Evolutionary conservation across 2,329 filamentous ascomycete genomes (phyloP), one percentile per base, ranked within the genome.

Genomic region (Onygenales sp.): DNA sequence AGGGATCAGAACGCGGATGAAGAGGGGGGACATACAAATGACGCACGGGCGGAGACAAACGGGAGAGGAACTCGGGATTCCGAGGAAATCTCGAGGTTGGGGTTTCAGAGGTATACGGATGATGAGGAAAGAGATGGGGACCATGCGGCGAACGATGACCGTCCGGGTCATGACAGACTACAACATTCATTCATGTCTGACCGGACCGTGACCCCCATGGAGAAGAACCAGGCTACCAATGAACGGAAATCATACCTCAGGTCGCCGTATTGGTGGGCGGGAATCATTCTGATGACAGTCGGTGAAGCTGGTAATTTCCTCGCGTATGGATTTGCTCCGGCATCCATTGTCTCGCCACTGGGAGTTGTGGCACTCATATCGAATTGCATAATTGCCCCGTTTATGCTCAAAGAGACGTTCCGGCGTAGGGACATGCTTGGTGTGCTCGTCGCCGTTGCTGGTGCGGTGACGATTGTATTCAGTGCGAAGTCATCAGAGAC

Each of bases 281-380:
- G 93, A 17, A 92, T 97, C 59, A 80, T 94, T 13, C 77, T 98
- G 55, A 98, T 98, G 82, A 89, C 85, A 0, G 74, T 95, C 27
- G 93, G 93, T 54, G 93, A 98, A 73, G 86, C 87, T 65, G 93
- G 93, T 50, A 98, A 98, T 68, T 98, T 98, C 65, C 74, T 98
- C 58, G 93, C 93, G 0, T 98, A 98, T 65, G 93, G 93, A 27
- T 98, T 98, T 67, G 93, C 93, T 33, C 93, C 93, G 3, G 93
- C 93, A 6, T 97, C 93, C 11, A 96, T 98, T 62, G 93, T 98
- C 42, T 96, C 91, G 36, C 93, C 93, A 0, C 77, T 98, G 5
- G 93, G 93, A 8, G 93, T 98, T n/a, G 93, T 98, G 10, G 93
- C 93, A 2, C 76, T 98, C 57, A 85, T 98, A 45, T 95, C 91